Evolutionary conservation across 1,284 basidiomycete genomes (phyloP), one percentile per base, ranked within the genome.

Genomic region (Tremellales sp.): DNA sequence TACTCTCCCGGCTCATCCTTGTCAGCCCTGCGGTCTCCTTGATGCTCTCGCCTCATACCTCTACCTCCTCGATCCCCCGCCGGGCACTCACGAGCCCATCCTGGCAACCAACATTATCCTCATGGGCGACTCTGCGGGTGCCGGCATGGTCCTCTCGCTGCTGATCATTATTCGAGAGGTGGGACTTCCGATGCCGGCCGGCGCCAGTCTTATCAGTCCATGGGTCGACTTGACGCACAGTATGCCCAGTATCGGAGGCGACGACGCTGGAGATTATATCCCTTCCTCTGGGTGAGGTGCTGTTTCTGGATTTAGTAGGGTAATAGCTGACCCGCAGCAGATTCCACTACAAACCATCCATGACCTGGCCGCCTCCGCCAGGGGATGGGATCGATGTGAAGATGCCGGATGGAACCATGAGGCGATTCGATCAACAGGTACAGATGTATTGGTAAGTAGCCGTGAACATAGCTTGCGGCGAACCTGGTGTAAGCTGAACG

Each of bases 191-290:
- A 67, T 81, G 56, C 93, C 93, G 0, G 88, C 90, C 3, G 91
- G 88, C 6, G 87, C 81, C 1, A 78, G 89, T 27, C 74, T 92
- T 28, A 82, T 93, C 56, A 89, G 86, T 10, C 90, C 90, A 0
- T 94, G 88, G 89, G 87, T 87, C 69, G 93, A 97, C 70, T 73
- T 97, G 40, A 92, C 89, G 0, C 93, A 97, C 69, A 91, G 86
- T 0, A 95, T 97, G 72, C 87, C 88, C 0, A 92, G 87, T 54
- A 81, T 94, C 35, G 60, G 60, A 21, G 63, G 64, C 10, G 63
- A 57, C 47, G 65, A 66, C 36, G 60, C 56, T 3, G 66, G 61
- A 0, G 71, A 73, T 43, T 71, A 70, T 32, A 70, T 72, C 24
- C 64, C 67, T 16, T 60, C 47, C 8, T 52, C 58, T 6, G 66